Base-by-base conservation (phyloP, 2,329 filamentous ascomycete genomes). In the Epichloe glyceriae region DNA sequence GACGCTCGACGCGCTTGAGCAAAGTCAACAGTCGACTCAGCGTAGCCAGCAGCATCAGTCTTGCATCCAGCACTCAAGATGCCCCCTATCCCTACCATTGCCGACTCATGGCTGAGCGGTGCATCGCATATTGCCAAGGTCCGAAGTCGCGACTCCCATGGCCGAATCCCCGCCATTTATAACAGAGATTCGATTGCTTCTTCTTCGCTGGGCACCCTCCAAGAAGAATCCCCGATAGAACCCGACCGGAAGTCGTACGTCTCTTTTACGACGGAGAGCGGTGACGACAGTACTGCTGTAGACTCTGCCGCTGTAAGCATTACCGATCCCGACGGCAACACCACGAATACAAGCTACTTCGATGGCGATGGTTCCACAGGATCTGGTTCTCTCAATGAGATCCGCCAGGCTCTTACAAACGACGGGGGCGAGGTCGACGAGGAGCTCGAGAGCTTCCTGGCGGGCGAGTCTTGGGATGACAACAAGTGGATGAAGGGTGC, bases 401-500 rank as follows among this genome's bases (percentile, higher is more conserved):
- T 96, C 48, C 88, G 85, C 52, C 82, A 93, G 61, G 86, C 90
- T 35, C 79, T 96, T 39, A 86, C 85, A 15, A 86, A 94, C 58
- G 91, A 97, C 61, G 90, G 89, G 35, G 91, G 96, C 64, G 93
- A 95, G 60, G 82, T 82, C 6, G 91, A 97, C 60, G 87, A 90
- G 62, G 90, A 93, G 60, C 75, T 97, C 20, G 82, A 85, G 59
- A 90, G 90, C 62, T 96, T 96, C 74, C 75, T 97, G 40, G 83
- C 88, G 35, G 88, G 88, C 56, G 88, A 96, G 63, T 94, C 88
- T 8, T 97, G 93, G 82, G 90, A 94, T 57, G 90, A 95, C 55
- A 86, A 91, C 71, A 95, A 95, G 67, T 98, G 94, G 87, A 97
- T 98, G 89, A 96, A 97, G 73, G 93, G 93, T 62, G 90, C 91